Percentiles rank a stretch among this genome's conserved stretches.
These are phyloP conservation scores for Amanita exitialis DNA, from an alignment of 768 basidiomycete species.

Conservation along the genomic window DNA sequence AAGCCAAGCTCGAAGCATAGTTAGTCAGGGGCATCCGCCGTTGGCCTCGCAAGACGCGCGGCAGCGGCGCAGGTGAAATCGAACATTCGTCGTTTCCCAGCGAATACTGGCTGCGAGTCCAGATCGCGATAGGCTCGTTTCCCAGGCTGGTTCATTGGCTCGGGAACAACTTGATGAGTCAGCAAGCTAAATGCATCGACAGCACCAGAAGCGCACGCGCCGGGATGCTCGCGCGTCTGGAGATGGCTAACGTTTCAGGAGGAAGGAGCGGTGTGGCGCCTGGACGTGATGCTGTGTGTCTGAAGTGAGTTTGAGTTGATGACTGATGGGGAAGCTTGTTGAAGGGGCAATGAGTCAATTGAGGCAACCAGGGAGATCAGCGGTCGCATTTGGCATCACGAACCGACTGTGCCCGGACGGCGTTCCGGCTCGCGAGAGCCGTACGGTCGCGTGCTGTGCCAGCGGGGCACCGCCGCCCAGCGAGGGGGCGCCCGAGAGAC, in stretches of 20 bases:
- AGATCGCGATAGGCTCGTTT: conserved; percentile 1
- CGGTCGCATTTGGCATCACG: neutral
- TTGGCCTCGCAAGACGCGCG: conserved; percentile 3
- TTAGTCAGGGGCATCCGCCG: neutral
- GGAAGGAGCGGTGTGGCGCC: neutral
- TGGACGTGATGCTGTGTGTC: neutral
- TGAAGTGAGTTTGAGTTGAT: conserved; percentile 5
- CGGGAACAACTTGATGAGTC: neutral
- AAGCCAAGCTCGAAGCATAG: neutral
- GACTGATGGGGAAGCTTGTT: neutral
- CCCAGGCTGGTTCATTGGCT: conserved; percentile 2
- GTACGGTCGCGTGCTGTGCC: neutral
- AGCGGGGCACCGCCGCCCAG: neutral
- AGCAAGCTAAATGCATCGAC: neutral
- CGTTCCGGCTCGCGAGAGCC: neutral
- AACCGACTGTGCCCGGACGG: conserved; percentile 4
- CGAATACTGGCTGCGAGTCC: conserved; percentile 5
- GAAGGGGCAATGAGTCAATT: neutral
- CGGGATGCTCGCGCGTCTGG: neutral
- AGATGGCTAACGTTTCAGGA: neutral
- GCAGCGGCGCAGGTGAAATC: conserved; percentile 6
- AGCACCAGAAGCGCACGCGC: neutral
- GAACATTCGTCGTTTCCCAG: conserved; percentile 5
- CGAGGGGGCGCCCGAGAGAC: neutral
- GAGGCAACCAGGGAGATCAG: conserved; percentile 6